A percentile compares a stretch with the other conserved stretches of the same genome.
Evolutionary conservation across 305 asterid genomes (phyloP).

Genomic region (Solanum hybrid): DNA sequence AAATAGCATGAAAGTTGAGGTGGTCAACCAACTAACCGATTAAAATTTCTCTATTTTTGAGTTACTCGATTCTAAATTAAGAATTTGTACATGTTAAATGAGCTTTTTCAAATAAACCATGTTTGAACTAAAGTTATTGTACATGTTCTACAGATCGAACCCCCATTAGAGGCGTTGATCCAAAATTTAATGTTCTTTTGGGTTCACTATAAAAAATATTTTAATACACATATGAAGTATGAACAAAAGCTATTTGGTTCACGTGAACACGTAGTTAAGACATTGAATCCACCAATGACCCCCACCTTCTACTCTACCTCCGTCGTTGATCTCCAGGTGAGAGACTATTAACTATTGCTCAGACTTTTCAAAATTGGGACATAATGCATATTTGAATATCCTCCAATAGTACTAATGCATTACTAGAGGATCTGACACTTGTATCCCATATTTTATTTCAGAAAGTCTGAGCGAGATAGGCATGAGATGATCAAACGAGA

Average conservation of each 20-base stretch:
- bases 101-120: not conserved
- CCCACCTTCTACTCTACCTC: not conserved
- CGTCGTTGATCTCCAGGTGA: not conserved
- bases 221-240: not conserved
- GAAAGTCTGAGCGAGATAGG: not conserved
- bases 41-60: not conserved
- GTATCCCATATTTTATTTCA: not conserved
- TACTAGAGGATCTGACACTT: not conserved
- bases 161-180: not conserved
- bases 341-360: not conserved
- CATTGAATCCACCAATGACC: not conserved
- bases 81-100: not conserved
- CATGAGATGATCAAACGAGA: not conserved
- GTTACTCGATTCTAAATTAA: not conserved
- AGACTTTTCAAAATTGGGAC: not conserved
- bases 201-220: not conserved
- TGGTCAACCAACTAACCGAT: not conserved
- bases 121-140: not conserved
- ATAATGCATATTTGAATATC: not conserved
- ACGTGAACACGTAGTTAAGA: not conserved
- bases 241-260: not conserved
- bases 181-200: not conserved
- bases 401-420: not conserved
- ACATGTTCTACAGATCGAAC: not conserved
- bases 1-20: not conserved